Percentiles rank a stretch among this genome's conserved stretches.
These are phyloP conservation scores for Geotrichum europaeum DNA, from an alignment of 1,139 yeast genomes.

Conservation along the genomic window DNA sequence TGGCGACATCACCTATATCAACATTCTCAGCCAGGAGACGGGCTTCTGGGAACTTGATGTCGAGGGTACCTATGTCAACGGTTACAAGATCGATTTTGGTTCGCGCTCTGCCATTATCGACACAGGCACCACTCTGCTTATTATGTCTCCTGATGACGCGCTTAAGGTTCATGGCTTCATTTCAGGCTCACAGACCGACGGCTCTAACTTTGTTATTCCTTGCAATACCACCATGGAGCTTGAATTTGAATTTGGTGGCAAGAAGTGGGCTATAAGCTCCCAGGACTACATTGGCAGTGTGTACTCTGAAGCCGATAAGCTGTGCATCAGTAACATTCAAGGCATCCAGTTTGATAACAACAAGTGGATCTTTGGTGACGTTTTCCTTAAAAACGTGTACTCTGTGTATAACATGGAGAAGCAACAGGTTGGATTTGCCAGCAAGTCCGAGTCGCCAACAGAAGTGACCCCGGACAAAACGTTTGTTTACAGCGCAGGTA, in stretches of 20 bases:
- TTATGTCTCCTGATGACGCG: conserved; percentile 55
- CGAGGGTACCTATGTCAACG: conserved; percentile 37
- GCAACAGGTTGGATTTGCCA: conserved; percentile 49
- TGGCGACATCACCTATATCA: conserved; percentile 43
- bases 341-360: conserved; percentile 37
- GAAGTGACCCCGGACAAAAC: conserved; percentile 24
- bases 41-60: conserved; percentile 54
- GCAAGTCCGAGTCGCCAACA: conserved; percentile 24
- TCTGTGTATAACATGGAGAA: conserved; percentile 53
- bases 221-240: conserved; percentile 45
- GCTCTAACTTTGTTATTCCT: conserved; percentile 53
- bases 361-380: conserved; percentile 58
- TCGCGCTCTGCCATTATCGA: conserved; percentile 53
- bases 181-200: conserved; percentile 46
- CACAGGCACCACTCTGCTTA: conserved; percentile 61
- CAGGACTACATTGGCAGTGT: conserved; percentile 11
- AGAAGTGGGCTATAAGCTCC: conserved; percentile 44
- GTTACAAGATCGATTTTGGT: conserved; percentile 36
- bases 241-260: conserved; percentile 38
- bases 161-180: conserved; percentile 48
- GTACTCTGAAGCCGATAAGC: conserved; percentile 51
- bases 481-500: conserved; percentile 10
- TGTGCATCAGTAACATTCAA: conserved; percentile 63
- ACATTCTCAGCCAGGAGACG: conserved; percentile 22
- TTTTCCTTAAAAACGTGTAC: conserved; percentile 52